Conservation (phyloP, 305 asterid species). For the Solanum aculeatissimum region DNA sequence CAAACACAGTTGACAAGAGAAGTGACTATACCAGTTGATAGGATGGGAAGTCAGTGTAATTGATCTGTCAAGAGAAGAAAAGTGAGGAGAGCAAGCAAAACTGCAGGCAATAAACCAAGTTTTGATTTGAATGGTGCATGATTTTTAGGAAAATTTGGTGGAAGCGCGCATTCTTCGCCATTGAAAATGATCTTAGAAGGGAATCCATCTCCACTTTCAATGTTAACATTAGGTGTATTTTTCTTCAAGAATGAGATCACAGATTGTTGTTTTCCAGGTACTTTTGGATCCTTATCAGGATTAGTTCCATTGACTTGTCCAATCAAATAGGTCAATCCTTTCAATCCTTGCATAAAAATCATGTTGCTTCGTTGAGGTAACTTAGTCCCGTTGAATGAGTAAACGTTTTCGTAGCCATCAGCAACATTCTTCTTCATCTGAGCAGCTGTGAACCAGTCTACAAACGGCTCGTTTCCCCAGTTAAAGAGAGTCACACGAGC, state of each 20-base stretch:
- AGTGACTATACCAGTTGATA: neutral
- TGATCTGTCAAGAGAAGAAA: slow-evolving; percentile 26
- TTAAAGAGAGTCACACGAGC: slow-evolving; percentile 80
- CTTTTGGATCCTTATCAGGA: slow-evolving; percentile 39
- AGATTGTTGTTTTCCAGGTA: slow-evolving; percentile 88
- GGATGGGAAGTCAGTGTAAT: slow-evolving; percentile 11
- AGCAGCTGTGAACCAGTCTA: slow-evolving; percentile 66
- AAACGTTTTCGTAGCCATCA: slow-evolving; percentile 49
- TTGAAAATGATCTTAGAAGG: slow-evolving; percentile 66
- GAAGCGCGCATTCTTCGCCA: slow-evolving; percentile 84
- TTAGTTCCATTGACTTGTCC: slow-evolving; percentile 56
- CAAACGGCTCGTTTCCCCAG: slow-evolving; percentile 46
- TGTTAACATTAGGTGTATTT: slow-evolving; percentile 12
- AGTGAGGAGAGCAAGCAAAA: slow-evolving; percentile 24
- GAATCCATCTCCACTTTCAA: slow-evolving; percentile 63
- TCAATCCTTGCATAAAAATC: slow-evolving; percentile 70
- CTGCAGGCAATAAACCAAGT: slow-evolving; percentile 10
- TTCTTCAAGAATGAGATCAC: slow-evolving; percentile 73
- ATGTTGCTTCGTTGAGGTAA: slow-evolving; percentile 22
- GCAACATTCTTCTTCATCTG: slow-evolving; percentile 36
- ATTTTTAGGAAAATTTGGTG: slow-evolving; percentile 30
- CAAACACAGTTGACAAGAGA: neutral
- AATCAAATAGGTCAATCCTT: slow-evolving; percentile 55
- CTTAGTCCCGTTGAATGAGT: slow-evolving; percentile 70
- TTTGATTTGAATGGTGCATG: slow-evolving; percentile 10